Evolutionary conservation across 176 grass and related monocot genomes (phyloP).

Genomic region (Oryza glaberrima): DNA sequence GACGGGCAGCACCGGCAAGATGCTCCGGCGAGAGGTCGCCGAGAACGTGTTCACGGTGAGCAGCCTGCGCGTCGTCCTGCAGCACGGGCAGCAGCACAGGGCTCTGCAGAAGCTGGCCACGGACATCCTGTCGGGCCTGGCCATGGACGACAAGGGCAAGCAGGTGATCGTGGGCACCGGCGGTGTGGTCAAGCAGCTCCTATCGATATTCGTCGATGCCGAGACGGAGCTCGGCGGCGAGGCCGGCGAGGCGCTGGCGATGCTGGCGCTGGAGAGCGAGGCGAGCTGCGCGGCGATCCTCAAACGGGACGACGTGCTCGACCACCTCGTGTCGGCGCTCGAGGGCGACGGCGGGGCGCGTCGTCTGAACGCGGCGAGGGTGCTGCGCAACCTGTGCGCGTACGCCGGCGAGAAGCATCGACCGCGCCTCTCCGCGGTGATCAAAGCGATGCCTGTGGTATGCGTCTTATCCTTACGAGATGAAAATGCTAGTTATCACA

Average conservation of each 20-base stretch:
- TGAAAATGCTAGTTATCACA: background rate
- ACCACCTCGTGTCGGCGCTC: slow-evolving; percentile 35
- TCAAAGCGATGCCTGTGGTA: slow-evolving; percentile 41
- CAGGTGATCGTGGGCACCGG: slow-evolving; percentile 73
- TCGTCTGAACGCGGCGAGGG: slow-evolving; percentile 41
- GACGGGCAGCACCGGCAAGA: slow-evolving; percentile 49
- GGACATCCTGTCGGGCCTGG: slow-evolving; percentile 61
- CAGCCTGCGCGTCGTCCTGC: slow-evolving; percentile 73
- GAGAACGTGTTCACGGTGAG: slow-evolving; percentile 77
- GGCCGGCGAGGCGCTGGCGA: slow-evolving; percentile 78
- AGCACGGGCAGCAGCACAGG: slow-evolving; percentile 45
- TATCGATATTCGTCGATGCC: slow-evolving; percentile 48
- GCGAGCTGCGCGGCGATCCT: slow-evolving; percentile 54
- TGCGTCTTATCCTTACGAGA: background rate
- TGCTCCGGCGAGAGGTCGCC: slow-evolving; percentile 57
- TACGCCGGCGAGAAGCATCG: slow-evolving; percentile 12
- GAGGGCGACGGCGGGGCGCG: slow-evolving; percentile 2
- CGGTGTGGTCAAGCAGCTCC: slow-evolving; percentile 56
- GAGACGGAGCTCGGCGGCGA: slow-evolving; percentile 49
- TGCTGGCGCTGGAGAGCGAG: slow-evolving; percentile 67
- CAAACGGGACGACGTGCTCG: slow-evolving; percentile 38
- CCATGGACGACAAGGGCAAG: slow-evolving; percentile 51
- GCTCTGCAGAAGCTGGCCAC: slow-evolving; percentile 61
- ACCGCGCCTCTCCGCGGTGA: slow-evolving; percentile 35
- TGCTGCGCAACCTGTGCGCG: slow-evolving; percentile 72